These are phyloP conservation scores for Amphichorda felina DNA, from an alignment of 2,329 filamentous ascomycete species.

Conservation along the genomic window DNA sequence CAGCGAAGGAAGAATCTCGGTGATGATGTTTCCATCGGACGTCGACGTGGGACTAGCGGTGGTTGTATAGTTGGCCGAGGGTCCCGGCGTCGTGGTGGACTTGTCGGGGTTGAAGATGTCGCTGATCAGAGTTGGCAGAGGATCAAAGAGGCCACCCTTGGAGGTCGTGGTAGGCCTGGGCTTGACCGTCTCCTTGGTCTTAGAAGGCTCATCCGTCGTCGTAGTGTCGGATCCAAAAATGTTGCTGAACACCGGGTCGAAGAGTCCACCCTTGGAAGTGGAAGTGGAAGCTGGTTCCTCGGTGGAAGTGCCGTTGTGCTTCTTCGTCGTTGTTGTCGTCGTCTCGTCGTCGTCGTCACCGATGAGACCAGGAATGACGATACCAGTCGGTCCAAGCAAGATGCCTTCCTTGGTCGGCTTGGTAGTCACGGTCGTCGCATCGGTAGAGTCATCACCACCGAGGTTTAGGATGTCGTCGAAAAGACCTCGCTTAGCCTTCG, in stretches of 20 bases:
- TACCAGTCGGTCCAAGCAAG: constrained; percentile 15
- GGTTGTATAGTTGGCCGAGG: not conserved
- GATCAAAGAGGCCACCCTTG: constrained; percentile 1
- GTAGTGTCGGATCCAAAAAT: not conserved
- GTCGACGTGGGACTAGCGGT: constrained; percentile 1
- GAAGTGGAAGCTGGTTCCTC: constrained; percentile 2
- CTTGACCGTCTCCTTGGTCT: not conserved
- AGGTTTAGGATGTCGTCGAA: constrained; percentile 13
- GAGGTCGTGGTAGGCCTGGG: constrained; percentile 2
- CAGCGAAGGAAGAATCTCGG: constrained; percentile 3
- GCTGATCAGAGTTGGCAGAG: constrained; percentile 2
- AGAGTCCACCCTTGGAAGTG: constrained; percentile 2
- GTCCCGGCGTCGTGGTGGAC: too few relatives aligned
- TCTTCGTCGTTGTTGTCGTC: not conserved
- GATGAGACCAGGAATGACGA: constrained; percentile 7
- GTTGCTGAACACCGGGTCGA: constrained; percentile 4
- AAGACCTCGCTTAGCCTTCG: constrained; percentile 8
- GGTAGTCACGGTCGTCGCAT: constrained; percentile 5
- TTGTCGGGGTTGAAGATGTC: constrained; percentile 1
- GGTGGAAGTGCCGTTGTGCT: constrained; percentile 1
- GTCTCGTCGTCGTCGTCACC: too few relatives aligned
- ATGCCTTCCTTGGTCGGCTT: constrained; percentile 7
- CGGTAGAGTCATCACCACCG: constrained; percentile 1
- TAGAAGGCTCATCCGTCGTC: too few relatives aligned
- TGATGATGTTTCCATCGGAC: constrained; percentile 4